Evolutionary conservation across 176 grass and related monocot species (phyloP).

Genomic region (Oryza brachyantha): DNA sequence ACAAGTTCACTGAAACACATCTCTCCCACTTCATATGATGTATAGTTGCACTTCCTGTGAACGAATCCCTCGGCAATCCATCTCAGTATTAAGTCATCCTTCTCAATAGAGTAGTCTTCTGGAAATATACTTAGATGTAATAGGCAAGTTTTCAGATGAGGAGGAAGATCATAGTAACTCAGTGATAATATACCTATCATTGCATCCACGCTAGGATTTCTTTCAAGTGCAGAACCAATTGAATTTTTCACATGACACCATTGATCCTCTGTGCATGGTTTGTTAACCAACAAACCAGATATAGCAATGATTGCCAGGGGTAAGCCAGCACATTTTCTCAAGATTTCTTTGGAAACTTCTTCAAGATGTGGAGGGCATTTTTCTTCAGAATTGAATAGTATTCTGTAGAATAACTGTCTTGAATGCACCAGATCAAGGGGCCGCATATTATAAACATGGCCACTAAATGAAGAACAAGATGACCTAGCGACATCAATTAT

Average conservation of each 20-base stretch:
- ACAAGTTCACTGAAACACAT: too few species aligned
- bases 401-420: background rate
- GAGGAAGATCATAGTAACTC: background rate
- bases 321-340: background rate
- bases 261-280: too few species aligned
- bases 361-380: background rate
- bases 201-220: background rate
- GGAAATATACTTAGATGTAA: too few species aligned
- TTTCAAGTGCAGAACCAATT: background rate
- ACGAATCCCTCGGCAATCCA: too few species aligned
- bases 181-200: background rate
- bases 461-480: too few species aligned
- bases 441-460: background rate
- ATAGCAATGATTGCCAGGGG: background rate
- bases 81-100: too few species aligned
- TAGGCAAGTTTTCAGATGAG: too few species aligned
- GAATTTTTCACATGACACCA: too few species aligned
- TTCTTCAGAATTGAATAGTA: background rate
- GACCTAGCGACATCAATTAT: too few species aligned
- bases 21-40: too few species aligned
- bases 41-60: too few species aligned
- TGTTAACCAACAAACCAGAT: background rate
- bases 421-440: background rate
- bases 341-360: background rate
- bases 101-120: too few species aligned